Conservation (phyloP, 1,284 basidiomycete genomes). For the Pseudozyma sp. region DNA sequence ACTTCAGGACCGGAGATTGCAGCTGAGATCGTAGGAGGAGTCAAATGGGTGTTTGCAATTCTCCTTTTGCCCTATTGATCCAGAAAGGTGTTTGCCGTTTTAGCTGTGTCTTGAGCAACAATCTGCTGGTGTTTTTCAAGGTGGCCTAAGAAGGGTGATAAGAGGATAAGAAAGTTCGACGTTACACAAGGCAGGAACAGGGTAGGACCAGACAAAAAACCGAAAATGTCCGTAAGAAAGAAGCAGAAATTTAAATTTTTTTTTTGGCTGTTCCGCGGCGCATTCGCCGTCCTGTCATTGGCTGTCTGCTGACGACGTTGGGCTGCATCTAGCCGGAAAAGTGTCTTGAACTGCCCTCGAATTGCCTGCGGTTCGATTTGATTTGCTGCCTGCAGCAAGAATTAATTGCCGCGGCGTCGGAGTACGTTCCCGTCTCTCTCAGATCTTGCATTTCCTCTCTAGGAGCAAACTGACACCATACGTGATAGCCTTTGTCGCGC, state of each 20-base stretch:
- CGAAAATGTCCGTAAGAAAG: not conserved
- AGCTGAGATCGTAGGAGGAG: too few species aligned
- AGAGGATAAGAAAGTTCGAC: too few species aligned
- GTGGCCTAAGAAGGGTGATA: too few species aligned
- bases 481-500: not conserved
- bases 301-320: not conserved
- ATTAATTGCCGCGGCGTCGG: not conserved
- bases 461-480: too few species aligned
- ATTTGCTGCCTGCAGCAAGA: not conserved
- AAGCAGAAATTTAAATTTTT: not conserved
- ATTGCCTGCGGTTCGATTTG: constrained; percentile 1
- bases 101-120: too few species aligned
- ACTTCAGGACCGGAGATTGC: too few species aligned
- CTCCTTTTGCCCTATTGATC: too few species aligned
- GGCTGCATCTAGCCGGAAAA: not conserved
- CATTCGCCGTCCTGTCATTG: not conserved
- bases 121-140: too few species aligned
- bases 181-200: not conserved
- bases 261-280: not conserved
- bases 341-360: not conserved
- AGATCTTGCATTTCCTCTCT: too few species aligned
- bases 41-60: too few species aligned
- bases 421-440: not conserved
- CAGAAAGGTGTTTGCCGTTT: too few species aligned
- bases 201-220: not conserved